Evolutionary conservation across 768 basidiomycete genomes (phyloP), one percentile per base, ranked within the genome.

Genomic region (Pisolithus tinctorius): DNA sequence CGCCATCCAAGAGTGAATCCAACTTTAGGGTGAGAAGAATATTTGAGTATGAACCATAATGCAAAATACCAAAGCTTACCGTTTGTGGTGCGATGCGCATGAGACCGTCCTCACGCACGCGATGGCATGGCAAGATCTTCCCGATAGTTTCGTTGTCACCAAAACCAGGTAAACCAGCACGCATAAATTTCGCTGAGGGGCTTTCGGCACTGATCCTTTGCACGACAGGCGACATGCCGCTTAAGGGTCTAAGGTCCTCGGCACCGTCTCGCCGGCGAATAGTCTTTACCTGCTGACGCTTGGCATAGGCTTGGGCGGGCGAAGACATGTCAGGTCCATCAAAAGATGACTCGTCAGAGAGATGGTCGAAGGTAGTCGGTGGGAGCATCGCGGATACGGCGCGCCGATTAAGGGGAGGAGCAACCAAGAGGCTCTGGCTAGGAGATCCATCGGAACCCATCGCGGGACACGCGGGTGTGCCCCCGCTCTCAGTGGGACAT

Each of bases 81-180:
- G 93, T 97, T 56, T 81, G 68, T 29, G 77, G 69, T 37, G 76
- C 84, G 54, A 99, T 88, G 58, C 96, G 81, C 83, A 97, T 95
- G 47, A 99, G 66, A 3, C 96, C 95, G 62, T 99, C 96, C 62
- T 97, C 94, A 42, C 85, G 84, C 45, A 96, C 94, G 47, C 86
- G 82, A 64, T 92, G 86, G 69, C 96, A 99, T 30, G 94, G 94
- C 54, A 99, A 67, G 58, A 94, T 81, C 71, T 98, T 99, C 37
- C 95, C 95, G 53, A 84, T 76, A 37, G 88, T 82, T 66, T 99
- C 96, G 60, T 93, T 93, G 59, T 93, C 92, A 14, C 94, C 88
- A 68, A 94, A 96, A 0, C 93, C 86, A 47, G 88, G 84, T 47
- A 92, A 67, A 41, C 84, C 89, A 25, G 76, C 75, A 25, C 74